phyloP scores from a whole-genome alignment of 2,329 filamentous ascomycete genomes.

The Daldinia sp. region DNA sequence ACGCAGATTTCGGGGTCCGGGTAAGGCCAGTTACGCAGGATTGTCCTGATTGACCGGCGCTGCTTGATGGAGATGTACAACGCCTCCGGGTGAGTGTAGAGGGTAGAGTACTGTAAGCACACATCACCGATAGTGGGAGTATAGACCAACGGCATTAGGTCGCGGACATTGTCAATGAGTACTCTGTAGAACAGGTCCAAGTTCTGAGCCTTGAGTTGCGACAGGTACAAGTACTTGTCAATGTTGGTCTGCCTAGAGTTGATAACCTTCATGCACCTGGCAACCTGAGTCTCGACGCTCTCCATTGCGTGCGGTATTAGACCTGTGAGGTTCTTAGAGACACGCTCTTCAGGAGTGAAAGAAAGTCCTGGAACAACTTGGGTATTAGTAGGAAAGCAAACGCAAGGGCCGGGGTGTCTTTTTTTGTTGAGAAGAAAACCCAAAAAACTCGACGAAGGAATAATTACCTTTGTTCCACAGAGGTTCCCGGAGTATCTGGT shows the following conservation, averaged over 20 bases:
- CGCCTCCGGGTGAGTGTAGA: conserved; percentile 94
- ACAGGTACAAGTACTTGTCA: conserved; percentile 87
- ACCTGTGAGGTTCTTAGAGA: conserved; percentile 70
- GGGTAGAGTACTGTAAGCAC: conserved; percentile 93
- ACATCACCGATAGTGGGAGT: conserved; percentile 94
- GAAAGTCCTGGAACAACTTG: conserved; percentile 61
- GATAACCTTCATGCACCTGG: conserved; percentile 77
- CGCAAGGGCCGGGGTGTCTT: conserved; percentile 2
- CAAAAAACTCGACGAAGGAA: neutral
- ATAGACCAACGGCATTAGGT: conserved; percentile 85
- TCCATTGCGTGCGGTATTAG: conserved; percentile 71
- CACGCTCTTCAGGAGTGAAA: conserved; percentile 70
- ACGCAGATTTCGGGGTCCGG: conserved; percentile 92
- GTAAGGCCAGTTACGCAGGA: conserved; percentile 94
- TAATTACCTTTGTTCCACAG: conserved; percentile 70
- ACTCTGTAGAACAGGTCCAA: conserved; percentile 85
- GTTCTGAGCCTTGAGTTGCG: conserved; percentile 77
- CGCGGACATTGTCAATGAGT: conserved; percentile 77
- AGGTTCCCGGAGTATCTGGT: conserved; percentile 68
- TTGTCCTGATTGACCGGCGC: conserved; percentile 85
- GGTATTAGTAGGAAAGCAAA: conserved; percentile 21
- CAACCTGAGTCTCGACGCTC: conserved; percentile 66
- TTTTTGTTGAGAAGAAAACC: conserved; percentile 27
- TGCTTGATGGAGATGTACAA: conserved; percentile 97
- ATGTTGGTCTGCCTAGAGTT: conserved; percentile 72